Conservation (phyloP, 345 rosid genomes). For the Syzygium aqueum region DNA sequence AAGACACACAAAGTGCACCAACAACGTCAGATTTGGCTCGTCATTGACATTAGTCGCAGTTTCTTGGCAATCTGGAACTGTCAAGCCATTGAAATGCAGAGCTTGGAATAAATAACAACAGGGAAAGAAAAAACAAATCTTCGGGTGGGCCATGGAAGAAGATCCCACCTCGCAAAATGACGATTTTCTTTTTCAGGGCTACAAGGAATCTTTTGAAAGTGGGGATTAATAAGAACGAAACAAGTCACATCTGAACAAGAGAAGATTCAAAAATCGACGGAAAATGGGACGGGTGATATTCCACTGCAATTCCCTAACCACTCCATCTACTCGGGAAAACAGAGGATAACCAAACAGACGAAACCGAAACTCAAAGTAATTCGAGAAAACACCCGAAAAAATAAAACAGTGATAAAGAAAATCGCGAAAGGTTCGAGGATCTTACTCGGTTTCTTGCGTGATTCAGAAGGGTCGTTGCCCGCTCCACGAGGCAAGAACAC, state of each 20-base stretch:
- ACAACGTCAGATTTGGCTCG: neutral
- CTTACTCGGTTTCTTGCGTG: slow-evolving; percentile 59
- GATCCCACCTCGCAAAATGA: neutral
- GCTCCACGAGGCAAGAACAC: slow-evolving; percentile 74
- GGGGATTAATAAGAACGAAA: neutral
- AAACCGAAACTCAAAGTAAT: neutral
- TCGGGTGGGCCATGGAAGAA: neutral
- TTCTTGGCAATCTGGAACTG: neutral
- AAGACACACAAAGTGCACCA: neutral
- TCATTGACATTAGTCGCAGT: neutral
- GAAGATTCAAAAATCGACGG: neutral
- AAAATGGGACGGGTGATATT: neutral
- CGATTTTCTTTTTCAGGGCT: neutral
- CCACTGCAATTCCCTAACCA: neutral
- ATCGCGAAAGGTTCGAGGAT: neutral
- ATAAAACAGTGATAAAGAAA: neutral
- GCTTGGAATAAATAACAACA: neutral
- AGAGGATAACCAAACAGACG: neutral
- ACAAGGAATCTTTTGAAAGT: neutral
- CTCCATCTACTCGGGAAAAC: neutral
- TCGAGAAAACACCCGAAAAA: neutral
- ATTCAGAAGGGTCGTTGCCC: slow-evolving; percentile 20
- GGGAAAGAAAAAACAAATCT: neutral
- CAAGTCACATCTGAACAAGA: neutral
- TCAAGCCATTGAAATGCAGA: neutral